These are phyloP conservation scores for Phialophora macrospora DNA, from an alignment of 2,329 filamentous ascomycete species.

Conservation along the genomic window DNA sequence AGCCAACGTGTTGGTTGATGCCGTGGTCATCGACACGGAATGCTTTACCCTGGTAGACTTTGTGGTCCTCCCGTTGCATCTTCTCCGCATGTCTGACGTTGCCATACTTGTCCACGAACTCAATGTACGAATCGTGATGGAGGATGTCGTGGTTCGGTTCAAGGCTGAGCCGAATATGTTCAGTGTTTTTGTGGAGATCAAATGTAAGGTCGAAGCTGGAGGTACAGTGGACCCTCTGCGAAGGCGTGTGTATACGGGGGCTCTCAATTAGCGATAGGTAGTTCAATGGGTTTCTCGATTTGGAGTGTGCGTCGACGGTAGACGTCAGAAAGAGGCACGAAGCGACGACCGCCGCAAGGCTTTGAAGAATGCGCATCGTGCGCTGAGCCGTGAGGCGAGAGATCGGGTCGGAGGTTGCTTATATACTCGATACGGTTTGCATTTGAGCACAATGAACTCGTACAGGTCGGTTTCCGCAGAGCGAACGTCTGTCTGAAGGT, in stretches of 20 bases:
- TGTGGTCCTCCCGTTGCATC: slow-evolving; percentile 74
- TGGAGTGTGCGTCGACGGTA: slow-evolving; percentile 63
- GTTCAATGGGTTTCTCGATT: slow-evolving; percentile 74
- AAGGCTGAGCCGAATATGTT: slow-evolving; percentile 77
- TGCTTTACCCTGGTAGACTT: slow-evolving; percentile 80
- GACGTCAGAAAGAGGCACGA: slow-evolving; percentile 29
- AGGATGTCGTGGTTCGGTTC: slow-evolving; percentile 93
- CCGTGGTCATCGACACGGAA: slow-evolving; percentile 68
- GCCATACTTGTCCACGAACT: slow-evolving; percentile 74
- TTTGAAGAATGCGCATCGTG: slow-evolving; percentile 37
- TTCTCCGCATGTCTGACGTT: slow-evolving; percentile 67
- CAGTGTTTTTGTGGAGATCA: slow-evolving; percentile 67
- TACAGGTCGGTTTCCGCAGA: background rate
- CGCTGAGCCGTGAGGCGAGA: slow-evolving; percentile 6
- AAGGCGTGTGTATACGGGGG: slow-evolving; percentile 76
- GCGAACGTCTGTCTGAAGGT: background rate
- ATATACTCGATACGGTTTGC: slow-evolving; percentile 12
- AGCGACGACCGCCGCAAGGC: slow-evolving; percentile 28
- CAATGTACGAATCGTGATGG: slow-evolving; percentile 73
- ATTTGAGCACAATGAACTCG: slow-evolving; percentile 6
- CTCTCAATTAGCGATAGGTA: slow-evolving; percentile 75
- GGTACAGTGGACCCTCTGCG: slow-evolving; percentile 76
- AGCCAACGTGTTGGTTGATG: slow-evolving; percentile 81
- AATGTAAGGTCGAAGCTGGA: slow-evolving; percentile 88
- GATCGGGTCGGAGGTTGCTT: slow-evolving; percentile 1